These are phyloP conservation scores for Corynascus novoguineensis DNA, from an alignment of 495 filamentous ascomycete species.

Conservation along the genomic window DNA sequence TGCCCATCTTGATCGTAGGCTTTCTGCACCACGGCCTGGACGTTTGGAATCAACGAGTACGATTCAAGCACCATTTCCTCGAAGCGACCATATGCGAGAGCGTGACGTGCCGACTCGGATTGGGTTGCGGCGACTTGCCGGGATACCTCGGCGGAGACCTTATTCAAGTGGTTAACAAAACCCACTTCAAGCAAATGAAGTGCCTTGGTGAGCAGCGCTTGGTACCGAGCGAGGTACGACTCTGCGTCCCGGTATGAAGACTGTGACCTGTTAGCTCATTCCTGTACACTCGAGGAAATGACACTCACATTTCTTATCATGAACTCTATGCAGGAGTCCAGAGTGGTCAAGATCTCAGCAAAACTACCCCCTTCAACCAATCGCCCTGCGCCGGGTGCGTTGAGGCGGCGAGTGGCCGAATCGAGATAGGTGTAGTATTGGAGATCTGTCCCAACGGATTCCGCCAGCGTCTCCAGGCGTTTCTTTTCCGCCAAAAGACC, in stretches of 20 bases:
- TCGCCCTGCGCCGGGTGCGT: slow-evolving; percentile 82
- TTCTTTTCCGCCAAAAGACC: slow-evolving; percentile 73
- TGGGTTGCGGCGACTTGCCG: slow-evolving; percentile 42
- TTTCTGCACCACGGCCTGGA: slow-evolving; percentile 44
- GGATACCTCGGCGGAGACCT: slow-evolving; percentile 41
- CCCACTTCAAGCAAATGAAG: slow-evolving; percentile 50
- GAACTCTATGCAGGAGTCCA: slow-evolving; percentile 85
- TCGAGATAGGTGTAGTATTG: slow-evolving; percentile 91
- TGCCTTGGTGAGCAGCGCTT: slow-evolving; percentile 63
- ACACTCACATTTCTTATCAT: slow-evolving; percentile 78
- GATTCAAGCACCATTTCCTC: slow-evolving; percentile 44
- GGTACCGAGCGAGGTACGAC: slow-evolving; percentile 82
- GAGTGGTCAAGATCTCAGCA: slow-evolving; percentile 72
- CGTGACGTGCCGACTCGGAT: slow-evolving; percentile 46
- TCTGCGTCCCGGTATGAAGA: slow-evolving; percentile 78
- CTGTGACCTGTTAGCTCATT: slow-evolving; percentile 40
- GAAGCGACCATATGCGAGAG: slow-evolving; percentile 47
- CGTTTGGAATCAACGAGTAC: slow-evolving; percentile 42
- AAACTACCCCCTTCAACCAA: slow-evolving; percentile 77
- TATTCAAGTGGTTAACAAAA: slow-evolving; percentile 42
- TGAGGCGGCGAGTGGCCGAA: slow-evolving; percentile 79
- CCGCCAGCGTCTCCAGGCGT: slow-evolving; percentile 66
- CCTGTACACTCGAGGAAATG: not conserved
- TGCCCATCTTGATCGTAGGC: slow-evolving; percentile 57
- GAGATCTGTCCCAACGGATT: slow-evolving; percentile 76